Percentiles rank a stretch among this genome's conserved stretches.
These are phyloP conservation scores for Nematocida sp. DNA, from an alignment of 371 early-diverging fungal genomes.

Conservation along the genomic window DNA sequence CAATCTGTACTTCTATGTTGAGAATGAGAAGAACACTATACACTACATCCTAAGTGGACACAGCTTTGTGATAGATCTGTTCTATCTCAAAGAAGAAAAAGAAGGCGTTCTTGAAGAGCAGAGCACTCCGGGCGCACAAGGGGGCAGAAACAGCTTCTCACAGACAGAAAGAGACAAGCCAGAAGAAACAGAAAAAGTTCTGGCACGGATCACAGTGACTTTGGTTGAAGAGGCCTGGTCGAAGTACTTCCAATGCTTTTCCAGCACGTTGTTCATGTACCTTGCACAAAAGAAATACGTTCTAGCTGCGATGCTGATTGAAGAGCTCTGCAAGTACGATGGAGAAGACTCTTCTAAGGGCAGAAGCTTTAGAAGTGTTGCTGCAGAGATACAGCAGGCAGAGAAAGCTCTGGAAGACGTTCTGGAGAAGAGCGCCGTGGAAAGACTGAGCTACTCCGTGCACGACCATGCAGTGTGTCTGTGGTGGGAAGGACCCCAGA, in stretches of 20 bases:
- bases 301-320: neutral
- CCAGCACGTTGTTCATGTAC: neutral
- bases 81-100: slow-evolving; percentile 40
- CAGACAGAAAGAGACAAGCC: slow-evolving; percentile 33
- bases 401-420: neutral
- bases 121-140: slow-evolving; percentile 7
- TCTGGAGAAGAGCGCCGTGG: neutral
- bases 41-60: slow-evolving; percentile 49
- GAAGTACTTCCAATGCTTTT: slow-evolving; percentile 1
- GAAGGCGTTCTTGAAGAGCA: neutral
- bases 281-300: slow-evolving; percentile 27
- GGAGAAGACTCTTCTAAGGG: neutral
- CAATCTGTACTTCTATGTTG: slow-evolving; percentile 22
- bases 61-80: slow-evolving; percentile 42
- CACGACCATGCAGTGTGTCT: neutral
- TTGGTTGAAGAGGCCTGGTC: slow-evolving; percentile 41
- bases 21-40: slow-evolving; percentile 4
- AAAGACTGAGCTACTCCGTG: neutral
- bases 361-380: neutral
- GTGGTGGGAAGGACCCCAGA: too few relatives aligned
- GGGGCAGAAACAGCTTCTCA: slow-evolving; percentile 15
- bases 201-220: slow-evolving; percentile 22
- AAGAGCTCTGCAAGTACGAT: neutral
- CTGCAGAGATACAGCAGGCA: neutral
- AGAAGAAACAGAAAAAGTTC: neutral